phyloP scores from a whole-genome alignment of 73 alveolate genomes.

The Effrenium voratum region DNA sequence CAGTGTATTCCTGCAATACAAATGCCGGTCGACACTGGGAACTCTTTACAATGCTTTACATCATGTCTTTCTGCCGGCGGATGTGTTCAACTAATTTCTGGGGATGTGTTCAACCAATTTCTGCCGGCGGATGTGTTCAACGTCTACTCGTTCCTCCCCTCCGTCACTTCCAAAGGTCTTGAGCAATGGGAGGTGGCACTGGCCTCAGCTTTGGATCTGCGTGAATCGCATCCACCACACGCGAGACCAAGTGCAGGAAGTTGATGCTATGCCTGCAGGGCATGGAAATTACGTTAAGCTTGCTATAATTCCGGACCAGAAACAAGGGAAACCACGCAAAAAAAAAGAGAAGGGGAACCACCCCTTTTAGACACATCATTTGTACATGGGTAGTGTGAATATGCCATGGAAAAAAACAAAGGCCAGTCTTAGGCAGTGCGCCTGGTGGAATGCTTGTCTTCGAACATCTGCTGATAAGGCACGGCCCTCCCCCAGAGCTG shows the following conservation, averaged over 20 bases:
- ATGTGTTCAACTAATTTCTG: no score
- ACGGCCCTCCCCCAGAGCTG: conserved; percentile 65
- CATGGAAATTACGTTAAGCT: not conserved
- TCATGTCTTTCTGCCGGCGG: no score
- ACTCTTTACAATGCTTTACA: no score
- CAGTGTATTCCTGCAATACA: no score
- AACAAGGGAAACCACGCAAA: not conserved
- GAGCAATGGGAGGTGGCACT: conserved; percentile 11
- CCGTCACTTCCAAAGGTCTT: not conserved
- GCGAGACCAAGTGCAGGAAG: conserved; percentile 25
- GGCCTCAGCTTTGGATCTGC: not conserved
- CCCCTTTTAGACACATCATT: no score
- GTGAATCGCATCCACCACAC: conserved; percentile 16
- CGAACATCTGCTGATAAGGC: conserved; percentile 19
- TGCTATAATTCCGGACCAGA: not conserved
- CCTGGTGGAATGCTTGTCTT: not conserved
- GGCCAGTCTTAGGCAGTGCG: no score
- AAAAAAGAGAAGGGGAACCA: not conserved
- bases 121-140: no score
- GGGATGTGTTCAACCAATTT: no score
- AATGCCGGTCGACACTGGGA: no score
- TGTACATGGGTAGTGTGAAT: not conserved
- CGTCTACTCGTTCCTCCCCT: no score
- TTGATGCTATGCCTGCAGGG: not conserved
- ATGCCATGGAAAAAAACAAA: not conserved